These are phyloP conservation scores for Hortaea sp. DNA, from an alignment of 2,329 filamentous ascomycete genomes.

Conservation along the genomic window DNA sequence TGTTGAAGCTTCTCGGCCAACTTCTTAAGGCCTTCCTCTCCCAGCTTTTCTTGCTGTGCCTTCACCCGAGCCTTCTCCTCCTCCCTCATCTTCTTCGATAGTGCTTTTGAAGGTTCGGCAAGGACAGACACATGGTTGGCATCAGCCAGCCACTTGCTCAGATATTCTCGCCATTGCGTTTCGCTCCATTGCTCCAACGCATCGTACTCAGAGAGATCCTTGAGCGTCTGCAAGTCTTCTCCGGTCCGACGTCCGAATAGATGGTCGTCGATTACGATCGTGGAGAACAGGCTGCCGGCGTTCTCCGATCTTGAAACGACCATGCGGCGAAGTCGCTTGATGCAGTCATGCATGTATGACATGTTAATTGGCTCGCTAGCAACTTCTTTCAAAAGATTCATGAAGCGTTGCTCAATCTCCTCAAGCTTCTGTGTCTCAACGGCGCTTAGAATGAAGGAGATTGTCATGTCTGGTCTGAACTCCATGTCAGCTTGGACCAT, in stretches of 20 bases:
- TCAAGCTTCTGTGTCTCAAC: slow-evolving; percentile 79
- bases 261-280: slow-evolving; percentile 82
- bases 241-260: slow-evolving; percentile 82
- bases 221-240: slow-evolving; percentile 32
- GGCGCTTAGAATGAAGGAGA: slow-evolving; percentile 76
- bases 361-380: slow-evolving; percentile 75
- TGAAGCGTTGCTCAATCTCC: slow-evolving; percentile 74
- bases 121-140: slow-evolving; percentile 81
- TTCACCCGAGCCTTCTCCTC: slow-evolving; percentile 72
- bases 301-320: slow-evolving; percentile 76
- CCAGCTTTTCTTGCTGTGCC: slow-evolving; percentile 67
- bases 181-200: slow-evolving; percentile 70
- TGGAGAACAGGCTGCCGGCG: slow-evolving; percentile 70
- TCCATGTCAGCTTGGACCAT: slow-evolving; percentile 73
- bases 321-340: slow-evolving; percentile 69
- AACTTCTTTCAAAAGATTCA: slow-evolving; percentile 73
- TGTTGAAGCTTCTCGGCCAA: slow-evolving; percentile 66
- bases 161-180: slow-evolving; percentile 68
- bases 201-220: slow-evolving; percentile 46
- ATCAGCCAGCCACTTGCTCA: slow-evolving; percentile 76
- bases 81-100: slow-evolving; percentile 71
- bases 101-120: slow-evolving; percentile 69
- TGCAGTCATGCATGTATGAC: slow-evolving; percentile 79
- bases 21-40: slow-evolving; percentile 67
- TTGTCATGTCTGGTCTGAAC: slow-evolving; percentile 67